These are phyloP conservation scores for Helminthosporium solani DNA, from an alignment of 2,329 filamentous ascomycete species.

Conservation along the genomic window DNA sequence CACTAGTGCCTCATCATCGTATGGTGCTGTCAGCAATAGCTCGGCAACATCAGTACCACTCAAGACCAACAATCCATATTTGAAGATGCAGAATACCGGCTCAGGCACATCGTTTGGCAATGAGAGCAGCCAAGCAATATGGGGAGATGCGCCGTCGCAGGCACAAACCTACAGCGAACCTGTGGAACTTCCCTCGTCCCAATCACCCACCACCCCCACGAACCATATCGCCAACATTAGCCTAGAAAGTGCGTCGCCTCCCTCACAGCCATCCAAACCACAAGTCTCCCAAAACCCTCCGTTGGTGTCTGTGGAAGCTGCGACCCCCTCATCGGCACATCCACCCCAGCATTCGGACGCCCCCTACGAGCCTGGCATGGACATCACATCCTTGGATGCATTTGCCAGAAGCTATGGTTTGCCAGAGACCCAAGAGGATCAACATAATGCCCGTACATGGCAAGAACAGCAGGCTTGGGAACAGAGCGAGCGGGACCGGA, in stretches of 20 bases:
- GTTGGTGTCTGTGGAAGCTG: constrained; percentile 27
- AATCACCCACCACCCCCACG: constrained; percentile 41
- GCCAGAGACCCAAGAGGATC: constrained; percentile 15
- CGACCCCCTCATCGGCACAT: constrained; percentile 24
- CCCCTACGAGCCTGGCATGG: constrained; percentile 31
- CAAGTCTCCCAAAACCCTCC: constrained; percentile 20
- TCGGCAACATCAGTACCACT: constrained; percentile 35
- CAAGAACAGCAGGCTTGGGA: constrained; percentile 38
- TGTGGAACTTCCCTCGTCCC: constrained; percentile 45
- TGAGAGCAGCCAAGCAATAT: constrained; percentile 42
- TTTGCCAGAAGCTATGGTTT: constrained; percentile 28
- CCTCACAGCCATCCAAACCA: constrained; percentile 8
- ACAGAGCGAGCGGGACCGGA: constrained; percentile 22
- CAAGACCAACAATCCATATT: constrained; percentile 49
- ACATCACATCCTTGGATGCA: constrained; percentile 30
- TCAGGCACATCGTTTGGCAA: constrained; percentile 36
- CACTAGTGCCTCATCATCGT: constrained; percentile 29
- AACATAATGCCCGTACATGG: constrained; percentile 21
- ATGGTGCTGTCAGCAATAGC: constrained; percentile 30
- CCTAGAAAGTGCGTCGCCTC: constrained; percentile 24
- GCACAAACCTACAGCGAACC: constrained; percentile 33
- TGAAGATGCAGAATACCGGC: constrained; percentile 41
- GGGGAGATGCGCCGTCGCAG: constrained; percentile 37
- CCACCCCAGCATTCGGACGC: constrained; percentile 23
- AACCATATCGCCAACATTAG: constrained; percentile 43